A percentile compares a stretch with the other conserved stretches of the same genome.
These are phyloP conservation scores for Leptosphaerulina australis DNA, from an alignment of 2,329 filamentous ascomycete genomes.

Conservation along the genomic window DNA sequence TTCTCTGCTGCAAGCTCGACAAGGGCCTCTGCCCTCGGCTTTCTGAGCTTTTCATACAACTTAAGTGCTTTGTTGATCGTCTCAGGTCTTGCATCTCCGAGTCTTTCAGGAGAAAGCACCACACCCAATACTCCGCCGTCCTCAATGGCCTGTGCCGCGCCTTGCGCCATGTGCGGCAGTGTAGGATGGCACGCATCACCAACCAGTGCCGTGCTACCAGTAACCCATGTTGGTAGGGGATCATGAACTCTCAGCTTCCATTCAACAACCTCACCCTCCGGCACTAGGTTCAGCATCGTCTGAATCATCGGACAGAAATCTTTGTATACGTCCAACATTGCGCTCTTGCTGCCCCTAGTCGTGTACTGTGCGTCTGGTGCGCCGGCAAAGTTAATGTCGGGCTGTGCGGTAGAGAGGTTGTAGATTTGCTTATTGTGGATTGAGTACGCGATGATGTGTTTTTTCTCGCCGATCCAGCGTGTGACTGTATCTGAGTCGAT, in stretches of 20 bases:
- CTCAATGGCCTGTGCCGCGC: slow-evolving; percentile 69
- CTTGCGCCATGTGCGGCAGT: slow-evolving; percentile 67
- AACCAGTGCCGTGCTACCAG: slow-evolving; percentile 59
- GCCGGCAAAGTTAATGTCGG: slow-evolving; percentile 64
- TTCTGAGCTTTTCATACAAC: slow-evolving; percentile 63
- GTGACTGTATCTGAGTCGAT: slow-evolving; percentile 71
- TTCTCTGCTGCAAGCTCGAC: slow-evolving; percentile 63
- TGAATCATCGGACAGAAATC: slow-evolving; percentile 68
- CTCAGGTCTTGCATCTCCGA: slow-evolving; percentile 49
- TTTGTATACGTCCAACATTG: slow-evolving; percentile 64
- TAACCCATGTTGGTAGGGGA: slow-evolving; percentile 67
- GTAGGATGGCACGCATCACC: slow-evolving; percentile 69
- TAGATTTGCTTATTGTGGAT: slow-evolving; percentile 71
- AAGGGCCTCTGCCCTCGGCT: slow-evolving; percentile 61
- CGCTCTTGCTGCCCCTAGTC: slow-evolving; percentile 64
- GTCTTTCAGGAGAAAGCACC: slow-evolving; percentile 57
- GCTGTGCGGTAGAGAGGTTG: slow-evolving; percentile 69
- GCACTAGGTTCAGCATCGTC: slow-evolving; percentile 65
- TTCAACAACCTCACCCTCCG: slow-evolving; percentile 69
- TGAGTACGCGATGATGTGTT: slow-evolving; percentile 80
- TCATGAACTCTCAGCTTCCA: slow-evolving; percentile 69
- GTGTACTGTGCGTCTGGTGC: slow-evolving; percentile 66
- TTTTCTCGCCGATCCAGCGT: slow-evolving; percentile 75
- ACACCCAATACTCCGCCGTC: slow-evolving; percentile 64
- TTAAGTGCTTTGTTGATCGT: slow-evolving; percentile 60